Conservation (phyloP, 495 filamentous ascomycete genomes). For the Annulohypoxylon maeteangense region DNA sequence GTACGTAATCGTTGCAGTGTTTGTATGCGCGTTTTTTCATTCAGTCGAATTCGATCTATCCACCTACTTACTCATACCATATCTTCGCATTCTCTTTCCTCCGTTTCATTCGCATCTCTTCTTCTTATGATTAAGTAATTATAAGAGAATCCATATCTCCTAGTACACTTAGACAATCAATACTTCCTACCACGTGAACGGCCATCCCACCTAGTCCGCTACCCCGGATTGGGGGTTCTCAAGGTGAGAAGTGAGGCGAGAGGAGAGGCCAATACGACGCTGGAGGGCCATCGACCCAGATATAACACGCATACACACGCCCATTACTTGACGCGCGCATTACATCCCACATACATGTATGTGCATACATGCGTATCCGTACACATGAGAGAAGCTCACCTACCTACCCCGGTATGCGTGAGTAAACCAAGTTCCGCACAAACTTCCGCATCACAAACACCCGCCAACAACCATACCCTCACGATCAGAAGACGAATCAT, state of each 20-base stretch:
- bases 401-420: neutral
- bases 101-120: neutral
- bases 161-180: neutral
- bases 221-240: neutral
- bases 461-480: neutral
- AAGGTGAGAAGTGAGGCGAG: constrained; percentile 1
- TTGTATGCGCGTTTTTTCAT: neutral
- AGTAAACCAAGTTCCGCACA: neutral
- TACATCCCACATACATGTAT: neutral
- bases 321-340: neutral
- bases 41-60: neutral
- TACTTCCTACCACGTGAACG: neutral
- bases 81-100: neutral
- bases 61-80: neutral
- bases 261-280: neutral
- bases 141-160: neutral
- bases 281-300: constrained; percentile 3
- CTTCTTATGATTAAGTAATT: neutral
- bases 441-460: neutral
- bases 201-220: neutral
- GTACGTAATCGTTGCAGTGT: neutral
- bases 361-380: neutral
- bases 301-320: neutral
- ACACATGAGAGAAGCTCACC: neutral
- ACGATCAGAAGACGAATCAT: neutral